Percentiles rank a stretch among this genome's conserved stretches.
phyloP scores from a whole-genome alignment of 1,139 yeast genomes.

The Taphrina communis region DNA sequence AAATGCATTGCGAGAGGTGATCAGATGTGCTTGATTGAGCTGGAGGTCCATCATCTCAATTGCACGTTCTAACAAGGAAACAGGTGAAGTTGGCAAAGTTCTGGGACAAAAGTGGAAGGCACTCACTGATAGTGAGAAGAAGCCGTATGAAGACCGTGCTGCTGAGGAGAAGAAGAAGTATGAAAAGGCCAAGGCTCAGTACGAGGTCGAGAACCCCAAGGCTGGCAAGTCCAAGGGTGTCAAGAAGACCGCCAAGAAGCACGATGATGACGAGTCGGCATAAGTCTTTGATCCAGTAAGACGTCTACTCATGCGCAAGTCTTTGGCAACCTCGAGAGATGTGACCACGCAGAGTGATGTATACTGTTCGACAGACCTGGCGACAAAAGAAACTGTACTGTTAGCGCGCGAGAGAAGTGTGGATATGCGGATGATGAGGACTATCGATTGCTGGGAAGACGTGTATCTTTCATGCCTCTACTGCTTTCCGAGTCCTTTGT shows the following conservation, averaged over 20 bases:
- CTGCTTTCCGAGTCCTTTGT: slow-evolving; percentile 12
- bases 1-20: neutral
- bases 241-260: slow-evolving; percentile 25
- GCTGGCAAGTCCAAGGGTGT: slow-evolving; percentile 41
- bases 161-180: slow-evolving; percentile 96
- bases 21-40: neutral
- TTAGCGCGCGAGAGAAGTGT: slow-evolving; percentile 17
- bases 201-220: slow-evolving; percentile 55
- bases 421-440: slow-evolving; percentile 8
- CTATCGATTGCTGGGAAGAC: neutral
- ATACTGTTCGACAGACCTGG: neutral
- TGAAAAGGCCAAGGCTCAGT: slow-evolving; percentile 93
- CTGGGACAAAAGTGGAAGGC: slow-evolving; percentile 98
- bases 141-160: slow-evolving; percentile 72
- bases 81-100: slow-evolving; percentile 76
- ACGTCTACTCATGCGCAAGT: neutral
- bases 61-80: slow-evolving; percentile 1
- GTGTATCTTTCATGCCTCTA: neutral
- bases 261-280: slow-evolving; percentile 14
- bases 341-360: too few relatives aligned
- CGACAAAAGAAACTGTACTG: slow-evolving; percentile 9
- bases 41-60: neutral
- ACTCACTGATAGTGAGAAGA: slow-evolving; percentile 75
- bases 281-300: neutral
- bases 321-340: neutral